Conservation (phyloP, 2,329 filamentous ascomycete species). For the Colletotrichum godetiae region DNA sequence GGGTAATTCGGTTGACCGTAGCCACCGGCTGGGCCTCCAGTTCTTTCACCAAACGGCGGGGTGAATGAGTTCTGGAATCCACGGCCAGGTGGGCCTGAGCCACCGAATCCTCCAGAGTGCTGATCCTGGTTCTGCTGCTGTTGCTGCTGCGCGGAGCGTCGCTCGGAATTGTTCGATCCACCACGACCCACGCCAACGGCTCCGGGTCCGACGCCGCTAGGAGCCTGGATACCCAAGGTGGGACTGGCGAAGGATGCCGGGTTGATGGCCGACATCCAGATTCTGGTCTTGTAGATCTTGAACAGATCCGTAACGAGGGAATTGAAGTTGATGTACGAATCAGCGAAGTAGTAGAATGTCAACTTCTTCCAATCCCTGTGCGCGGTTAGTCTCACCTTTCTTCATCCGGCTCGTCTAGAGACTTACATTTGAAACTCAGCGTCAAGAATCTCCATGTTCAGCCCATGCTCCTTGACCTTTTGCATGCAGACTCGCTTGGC, state of each 20-base stretch:
- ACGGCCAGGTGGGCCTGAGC: slow-evolving; percentile 50
- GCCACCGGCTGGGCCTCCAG: slow-evolving; percentile 50
- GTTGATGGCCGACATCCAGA: slow-evolving; percentile 99
- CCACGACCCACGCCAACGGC: slow-evolving; percentile 69
- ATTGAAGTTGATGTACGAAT: slow-evolving; percentile 99
- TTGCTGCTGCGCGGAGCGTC: slow-evolving; percentile 57
- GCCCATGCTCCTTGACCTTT: slow-evolving; percentile 92
- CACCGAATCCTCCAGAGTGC: slow-evolving; percentile 49
- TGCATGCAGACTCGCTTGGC: slow-evolving; percentile 97
- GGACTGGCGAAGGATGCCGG: slow-evolving; percentile 93
- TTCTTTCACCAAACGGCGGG: slow-evolving; percentile 55
- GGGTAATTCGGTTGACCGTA: slow-evolving; percentile 51
- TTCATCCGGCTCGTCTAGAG: background rate
- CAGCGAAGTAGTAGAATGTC: slow-evolving; percentile 98
- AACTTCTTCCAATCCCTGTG: slow-evolving; percentile 97
- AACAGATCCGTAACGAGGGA: slow-evolving; percentile 96
- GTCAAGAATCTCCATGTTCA: slow-evolving; percentile 99
- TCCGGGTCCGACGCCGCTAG: slow-evolving; percentile 74
- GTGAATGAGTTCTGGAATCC: slow-evolving; percentile 56
- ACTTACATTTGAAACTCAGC: slow-evolving; percentile 98
- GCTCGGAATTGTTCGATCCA: slow-evolving; percentile 51
- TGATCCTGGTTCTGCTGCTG: slow-evolving; percentile 46
- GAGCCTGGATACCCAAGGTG: slow-evolving; percentile 76
- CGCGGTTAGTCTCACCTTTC: slow-evolving; percentile 1
- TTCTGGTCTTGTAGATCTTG: slow-evolving; percentile 99